phyloP scores from a whole-genome alignment of 2,329 filamentous ascomycete genomes.

The Blastomyces parvus region DNA sequence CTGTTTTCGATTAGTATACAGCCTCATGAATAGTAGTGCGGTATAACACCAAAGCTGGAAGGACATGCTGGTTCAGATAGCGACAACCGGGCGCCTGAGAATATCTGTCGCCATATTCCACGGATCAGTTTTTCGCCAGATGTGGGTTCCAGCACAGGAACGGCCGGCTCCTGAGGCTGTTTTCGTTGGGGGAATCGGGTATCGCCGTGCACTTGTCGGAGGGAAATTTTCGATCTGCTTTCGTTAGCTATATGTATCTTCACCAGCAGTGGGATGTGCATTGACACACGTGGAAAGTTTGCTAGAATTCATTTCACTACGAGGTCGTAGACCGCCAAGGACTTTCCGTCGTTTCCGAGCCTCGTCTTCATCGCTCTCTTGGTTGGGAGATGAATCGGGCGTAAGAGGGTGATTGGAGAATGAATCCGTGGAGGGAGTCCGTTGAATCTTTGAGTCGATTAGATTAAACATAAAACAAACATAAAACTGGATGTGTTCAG shows the following conservation, averaged over 20 bases:
- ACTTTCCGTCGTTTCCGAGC: conserved; percentile 23
- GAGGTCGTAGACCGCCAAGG: conserved; percentile 25
- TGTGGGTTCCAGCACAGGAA: conserved; percentile 38
- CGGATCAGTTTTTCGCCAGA: conserved; percentile 41
- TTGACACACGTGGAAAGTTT: not conserved
- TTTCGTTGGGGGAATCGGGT: conserved; percentile 22
- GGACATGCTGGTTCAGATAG: conserved; percentile 15
- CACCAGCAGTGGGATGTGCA: not conserved
- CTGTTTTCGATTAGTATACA: conserved; percentile 4
- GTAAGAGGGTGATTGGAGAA: not conserved
- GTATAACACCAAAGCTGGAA: not conserved
- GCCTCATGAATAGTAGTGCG: not conserved
- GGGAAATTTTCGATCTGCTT: conserved; percentile 9
- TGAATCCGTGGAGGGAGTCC: not conserved
- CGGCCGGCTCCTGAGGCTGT: conserved; percentile 21
- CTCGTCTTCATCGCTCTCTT: conserved; percentile 8
- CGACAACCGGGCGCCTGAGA: conserved; percentile 20
- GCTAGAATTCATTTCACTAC: conserved; percentile 6
- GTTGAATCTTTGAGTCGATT: not conserved
- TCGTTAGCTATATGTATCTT: not conserved
- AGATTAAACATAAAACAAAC: not conserved
- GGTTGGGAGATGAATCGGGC: conserved; percentile 7
- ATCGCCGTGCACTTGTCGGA: conserved; percentile 21
- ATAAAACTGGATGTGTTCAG: not conserved
- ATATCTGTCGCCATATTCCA: conserved; percentile 44